Evolutionary conservation across 2,329 filamentous ascomycete species (phyloP).

Genomic region (Hymenotorrendiella dingleyae): DNA sequence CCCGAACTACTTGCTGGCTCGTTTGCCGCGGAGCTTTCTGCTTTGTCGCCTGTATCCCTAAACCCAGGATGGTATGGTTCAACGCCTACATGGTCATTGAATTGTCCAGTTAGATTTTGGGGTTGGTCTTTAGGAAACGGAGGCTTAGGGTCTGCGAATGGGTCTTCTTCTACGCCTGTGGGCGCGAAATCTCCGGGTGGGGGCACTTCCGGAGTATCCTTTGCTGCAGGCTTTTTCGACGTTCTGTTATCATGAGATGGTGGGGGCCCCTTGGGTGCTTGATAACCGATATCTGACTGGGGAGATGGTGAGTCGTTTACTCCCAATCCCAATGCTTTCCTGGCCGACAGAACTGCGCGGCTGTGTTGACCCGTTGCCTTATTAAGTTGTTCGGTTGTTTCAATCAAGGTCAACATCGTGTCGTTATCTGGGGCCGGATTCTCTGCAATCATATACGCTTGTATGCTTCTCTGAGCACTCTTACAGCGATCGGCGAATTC

Average conservation of each 20-base stretch:
- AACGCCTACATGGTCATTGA: constrained; percentile 25
- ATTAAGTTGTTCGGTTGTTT: constrained; percentile 87
- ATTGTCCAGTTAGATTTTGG: constrained; percentile 20
- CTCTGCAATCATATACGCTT: constrained; percentile 75
- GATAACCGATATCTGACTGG: constrained; percentile 15
- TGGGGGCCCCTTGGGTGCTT: constrained; percentile 13
- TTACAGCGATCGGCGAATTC: constrained; percentile 88
- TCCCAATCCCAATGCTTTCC: constrained; percentile 46
- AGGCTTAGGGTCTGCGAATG: constrained; percentile 25
- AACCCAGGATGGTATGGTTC: constrained; percentile 33
- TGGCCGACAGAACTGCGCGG: constrained; percentile 63
- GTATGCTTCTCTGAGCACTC: constrained; percentile 73
- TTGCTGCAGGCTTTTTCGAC: constrained; percentile 3
- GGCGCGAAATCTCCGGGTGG: constrained; percentile 26
- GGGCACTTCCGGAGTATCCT: constrained; percentile 21
- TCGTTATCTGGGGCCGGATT: constrained; percentile 83
- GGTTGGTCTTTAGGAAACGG: constrained; percentile 25
- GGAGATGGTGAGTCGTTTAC: constrained; percentile 19
- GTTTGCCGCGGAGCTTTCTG: constrained; percentile 17
- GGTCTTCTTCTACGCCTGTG: constrained; percentile 23
- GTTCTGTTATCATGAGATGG: constrained; percentile 1
- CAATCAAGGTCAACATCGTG: constrained; percentile 87
- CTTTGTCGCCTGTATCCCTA: constrained; percentile 23
- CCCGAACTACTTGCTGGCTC: neutral
- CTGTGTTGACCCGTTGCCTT: constrained; percentile 79